phyloP scores from a whole-genome alignment of 257 asterid species.

The Buddleja alternifolia region DNA sequence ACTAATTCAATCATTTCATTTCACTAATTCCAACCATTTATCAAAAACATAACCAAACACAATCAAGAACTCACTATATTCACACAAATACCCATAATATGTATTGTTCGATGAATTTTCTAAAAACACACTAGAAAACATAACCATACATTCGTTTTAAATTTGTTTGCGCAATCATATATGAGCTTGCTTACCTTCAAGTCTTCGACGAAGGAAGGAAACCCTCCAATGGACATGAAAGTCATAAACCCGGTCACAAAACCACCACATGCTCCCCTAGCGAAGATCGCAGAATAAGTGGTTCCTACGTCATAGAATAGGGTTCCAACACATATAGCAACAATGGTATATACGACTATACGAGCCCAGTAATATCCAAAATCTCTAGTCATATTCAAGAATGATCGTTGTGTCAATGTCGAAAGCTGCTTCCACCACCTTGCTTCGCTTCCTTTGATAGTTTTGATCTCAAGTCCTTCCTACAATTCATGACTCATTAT shows the following conservation, averaged over 20 bases:
- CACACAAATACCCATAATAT: too few species aligned
- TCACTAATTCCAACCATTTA: too few species aligned
- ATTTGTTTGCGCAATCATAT: background rate
- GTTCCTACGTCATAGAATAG: conserved; percentile 91
- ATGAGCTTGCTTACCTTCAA: conserved; percentile 64
- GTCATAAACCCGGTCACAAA: conserved; percentile 94
- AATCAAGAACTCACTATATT: too few species aligned
- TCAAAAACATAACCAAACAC: too few species aligned
- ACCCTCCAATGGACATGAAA: conserved; percentile 99
- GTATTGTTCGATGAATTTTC: too few species aligned
- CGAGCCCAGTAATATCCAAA: conserved; percentile 94
- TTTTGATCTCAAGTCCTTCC: conserved; percentile 66
- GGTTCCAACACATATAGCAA: conserved; percentile 81
- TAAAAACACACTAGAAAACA: too few species aligned
- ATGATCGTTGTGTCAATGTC: conserved; percentile 78
- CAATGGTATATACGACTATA: conserved; percentile 66
- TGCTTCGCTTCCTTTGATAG: conserved; percentile 82
- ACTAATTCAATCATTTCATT: too few species aligned
- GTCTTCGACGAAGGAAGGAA: conserved; percentile 96
- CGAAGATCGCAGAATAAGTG: conserved; percentile 79
- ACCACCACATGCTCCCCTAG: conserved; percentile 97
- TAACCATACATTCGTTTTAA: too few species aligned
- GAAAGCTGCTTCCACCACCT: conserved; percentile 83
- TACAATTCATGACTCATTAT: conserved; percentile 37
- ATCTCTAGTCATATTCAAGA: conserved; percentile 81